Evolutionary conservation across 1,139 yeast genomes (phyloP), one percentile per base, ranked within the genome.

Genomic region (Saccharomycopsis crataegensis): DNA sequence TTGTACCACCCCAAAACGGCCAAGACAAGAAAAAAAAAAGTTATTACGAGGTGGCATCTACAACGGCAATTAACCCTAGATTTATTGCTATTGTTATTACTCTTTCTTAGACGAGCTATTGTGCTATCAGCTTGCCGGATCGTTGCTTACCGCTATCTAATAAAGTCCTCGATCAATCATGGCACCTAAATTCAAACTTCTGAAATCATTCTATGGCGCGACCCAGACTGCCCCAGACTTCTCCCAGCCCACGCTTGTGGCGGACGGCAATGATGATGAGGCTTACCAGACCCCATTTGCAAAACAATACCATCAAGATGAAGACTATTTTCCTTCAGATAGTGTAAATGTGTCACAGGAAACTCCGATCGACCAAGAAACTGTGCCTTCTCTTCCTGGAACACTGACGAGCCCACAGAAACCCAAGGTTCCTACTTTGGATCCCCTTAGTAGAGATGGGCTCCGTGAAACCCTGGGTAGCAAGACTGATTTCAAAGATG

Each of bases 241-340:
- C 43, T 56, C 57, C n/a, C 50, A 56, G 36, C 58, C 58, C n/a
- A 51, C 55, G 6, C 28, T 57, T 11, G 52, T 57, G 5, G 59
- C 59, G 12, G 50, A 52, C 22, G 57, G 57, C 33, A 49, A 56
- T 32, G 55, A 53, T 48, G 59, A 57, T 33, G 55, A 50, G 34
- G 59, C 65, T 0, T 56, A 62, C 16, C 64, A 65, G 43, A 62
- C 61, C 0, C 67, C 67, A n/a, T 63, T 63, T 49, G 67, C 64
- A 40, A 47, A 47, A 22, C 42, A 34, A 16, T n/a, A n/a, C 17
- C 42, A n/a, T 16, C 42, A 14, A n/a, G 43, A 40, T 40, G n/a
- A 40, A 12, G 17, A 14, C 16, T 8, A 40, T 14, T 8, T 40
- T 2, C n/a, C 14, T 12, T 36, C 40, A 36, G 40, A 36, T 12